Percentiles rank a stretch among this genome's conserved stretches.
These are phyloP conservation scores for Agrocybe praecox DNA, from an alignment of 768 basidiomycete genomes.

Conservation along the genomic window DNA sequence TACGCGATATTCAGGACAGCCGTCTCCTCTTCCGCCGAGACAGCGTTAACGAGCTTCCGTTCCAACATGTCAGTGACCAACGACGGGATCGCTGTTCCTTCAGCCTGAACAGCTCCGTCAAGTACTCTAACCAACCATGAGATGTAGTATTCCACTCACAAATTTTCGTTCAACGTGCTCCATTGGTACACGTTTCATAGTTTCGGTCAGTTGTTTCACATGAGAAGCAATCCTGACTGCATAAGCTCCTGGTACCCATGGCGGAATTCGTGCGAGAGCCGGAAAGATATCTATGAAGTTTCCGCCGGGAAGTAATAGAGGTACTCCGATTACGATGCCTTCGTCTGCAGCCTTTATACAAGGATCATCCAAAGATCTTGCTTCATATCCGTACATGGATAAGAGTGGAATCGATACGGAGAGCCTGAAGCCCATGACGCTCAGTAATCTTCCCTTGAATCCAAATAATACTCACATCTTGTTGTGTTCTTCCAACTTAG, in stretches of 20 bases:
- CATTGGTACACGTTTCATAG: constrained; percentile 9
- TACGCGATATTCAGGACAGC: constrained; percentile 6
- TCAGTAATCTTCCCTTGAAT: too few species aligned
- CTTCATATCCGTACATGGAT: constrained; percentile 20
- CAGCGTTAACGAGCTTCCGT: not conserved
- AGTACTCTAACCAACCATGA: not conserved
- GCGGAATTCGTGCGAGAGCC: constrained; percentile 14
- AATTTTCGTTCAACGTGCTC: constrained; percentile 3
- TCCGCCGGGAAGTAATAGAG: constrained; percentile 10
- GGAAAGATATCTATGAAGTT: constrained; percentile 16
- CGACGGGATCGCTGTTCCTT: constrained; percentile 8
- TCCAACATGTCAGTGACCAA: constrained; percentile 11
- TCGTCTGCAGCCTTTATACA: constrained; percentile 28
- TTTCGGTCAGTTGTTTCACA: constrained; percentile 19
- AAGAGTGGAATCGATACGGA: constrained; percentile 15
- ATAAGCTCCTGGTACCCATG: constrained; percentile 20
- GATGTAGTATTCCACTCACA: not conserved
- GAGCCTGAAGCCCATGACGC: constrained; percentile 1
- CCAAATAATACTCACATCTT: constrained; percentile 6
- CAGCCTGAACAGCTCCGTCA: not conserved
- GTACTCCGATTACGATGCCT: constrained; percentile 22
- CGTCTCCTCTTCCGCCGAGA: constrained; percentile 1
- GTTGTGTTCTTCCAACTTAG: constrained; percentile 10
- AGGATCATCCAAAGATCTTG: constrained; percentile 12
- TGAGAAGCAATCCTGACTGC: not conserved